Evolutionary conservation across 306 rosid species (phyloP), one percentile per base, ranked within the genome.

Genomic region (Prunus dulcis): DNA sequence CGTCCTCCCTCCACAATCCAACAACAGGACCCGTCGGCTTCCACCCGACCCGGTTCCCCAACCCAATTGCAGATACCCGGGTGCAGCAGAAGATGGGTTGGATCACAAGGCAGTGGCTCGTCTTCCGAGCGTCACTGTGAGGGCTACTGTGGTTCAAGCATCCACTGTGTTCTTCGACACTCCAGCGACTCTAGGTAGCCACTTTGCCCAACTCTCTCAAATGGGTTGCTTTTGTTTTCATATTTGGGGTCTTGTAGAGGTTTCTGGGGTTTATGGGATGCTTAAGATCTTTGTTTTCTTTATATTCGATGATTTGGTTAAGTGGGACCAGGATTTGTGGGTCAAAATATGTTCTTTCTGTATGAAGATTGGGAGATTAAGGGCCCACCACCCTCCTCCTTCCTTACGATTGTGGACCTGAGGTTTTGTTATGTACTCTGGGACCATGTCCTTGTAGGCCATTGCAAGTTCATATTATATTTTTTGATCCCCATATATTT

Each of bases 71-170:
- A 13, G 10, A 20, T 19, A 55, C 61, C 61, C 61, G 18, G 30
- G 5, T 5, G 64, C 32, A 22, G 15, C 15, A 12, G 64, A 52
- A 41, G 67, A 27, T 19, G 50, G 38, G 8, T 46, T 49, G 12
- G 60, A 69, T 7, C 57, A n/a, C 47, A 57, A 55, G 74, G 68
- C 61, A 0, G 38, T 58, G 20, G 5, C 15, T 47, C 15, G 52
- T 13, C 64, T 71, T 19, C 93, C 55, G 91, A 92, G 82, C 89
- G 87, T 17, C 86, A 87, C 46, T 0, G 87, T 91, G 38, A 87
- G 97, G 72, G 93, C 87, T 79, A 89, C 93, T 3, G 88, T 92
- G 38, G 89, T 89, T 60, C 93, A 92, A 55, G 97, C 97, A 25
- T 87, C 96, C 68, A 86, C 93, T 8, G 69, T 92, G 80, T 88